Base-by-base conservation (phyloP, 768 basidiomycete species). In the Cyclocybe cylindracea region DNA sequence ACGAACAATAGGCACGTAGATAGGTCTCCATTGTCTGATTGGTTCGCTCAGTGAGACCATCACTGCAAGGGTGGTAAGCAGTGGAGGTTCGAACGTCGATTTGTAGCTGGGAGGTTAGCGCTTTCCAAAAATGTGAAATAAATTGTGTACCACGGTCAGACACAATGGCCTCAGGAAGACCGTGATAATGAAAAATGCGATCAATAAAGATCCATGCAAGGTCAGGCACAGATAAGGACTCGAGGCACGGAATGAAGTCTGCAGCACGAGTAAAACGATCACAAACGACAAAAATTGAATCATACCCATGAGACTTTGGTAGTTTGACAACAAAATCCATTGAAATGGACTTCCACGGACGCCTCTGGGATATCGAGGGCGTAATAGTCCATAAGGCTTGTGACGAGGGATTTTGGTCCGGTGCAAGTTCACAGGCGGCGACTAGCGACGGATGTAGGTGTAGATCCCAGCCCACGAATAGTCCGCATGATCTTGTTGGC, bases 301-400 rank as follows among this genome's bases (percentile, higher is more conserved):
- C 63, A 50, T 63, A 75, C 4, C 68, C 68, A 42, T 71, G 60
- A 7, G 72, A 73, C 0, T 46, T 40, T 0, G 76, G 77, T 1
- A 80, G 70, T 48, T 71, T 68, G 41, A 66, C 70, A 14, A 78
- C 71, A 54, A 75, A 73, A 44, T 77, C 74, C 70, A 77, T 75
- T 0, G 66, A 65, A 19, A 78, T 68, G 3, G 68, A 64, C 24
- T 61, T 48, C 73, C 74, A 76, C 9, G 71, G 76, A 10, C 59
- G 58, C 1, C 53, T 9, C 1, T n/a, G 72, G 74, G 19, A 72
- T 65, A 43, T 66, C 57, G 60, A 78, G 62, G 44, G 70, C 70
- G 52, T 16, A 76, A 59, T 4, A 60, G 45, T 1, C 77, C 75
- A 49, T 70, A 72, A 7, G 73, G 71, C 33, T 66, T 59, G 50